Evolutionary conservation across 2,329 filamentous ascomycete genomes (phyloP).

Genomic region (Fusarium annulatum): DNA sequence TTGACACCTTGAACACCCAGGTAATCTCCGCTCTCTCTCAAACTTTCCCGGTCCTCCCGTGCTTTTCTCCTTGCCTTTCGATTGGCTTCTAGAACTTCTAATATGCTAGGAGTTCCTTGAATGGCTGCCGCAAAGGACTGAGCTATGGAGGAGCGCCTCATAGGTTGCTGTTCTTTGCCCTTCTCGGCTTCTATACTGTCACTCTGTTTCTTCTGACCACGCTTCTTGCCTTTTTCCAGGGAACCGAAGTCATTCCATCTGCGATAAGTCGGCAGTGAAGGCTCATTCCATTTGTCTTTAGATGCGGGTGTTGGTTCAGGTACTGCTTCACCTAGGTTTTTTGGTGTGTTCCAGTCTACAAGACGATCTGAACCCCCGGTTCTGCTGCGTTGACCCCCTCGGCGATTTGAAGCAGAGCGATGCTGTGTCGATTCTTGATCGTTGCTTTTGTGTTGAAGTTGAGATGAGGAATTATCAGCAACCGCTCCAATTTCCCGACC

Average conservation of each 20-base stretch:
- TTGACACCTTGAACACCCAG: conserved; percentile 69
- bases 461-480: not conserved
- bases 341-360: conserved; percentile 52
- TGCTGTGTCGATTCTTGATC: conserved; percentile 2
- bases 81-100: conserved; percentile 46
- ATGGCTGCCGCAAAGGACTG: not conserved
- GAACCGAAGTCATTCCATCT: conserved; percentile 35
- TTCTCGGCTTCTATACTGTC: not conserved
- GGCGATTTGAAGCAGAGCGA: conserved; percentile 20
- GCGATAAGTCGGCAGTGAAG: not conserved
- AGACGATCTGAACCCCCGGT: conserved; percentile 47
- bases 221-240: conserved; percentile 7
- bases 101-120: not conserved
- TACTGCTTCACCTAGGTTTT: conserved; percentile 35
- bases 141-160: not conserved
- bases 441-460: not conserved
- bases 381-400: conserved; percentile 27
- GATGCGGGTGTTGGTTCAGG: not conserved
- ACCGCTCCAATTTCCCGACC: conserved; percentile 44
- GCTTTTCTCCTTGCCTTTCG: conserved; percentile 48
- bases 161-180: not conserved
- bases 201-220: not conserved
- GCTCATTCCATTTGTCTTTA: not conserved
- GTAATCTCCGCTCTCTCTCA: conserved; percentile 68
- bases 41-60: conserved; percentile 54